Percentiles rank a stretch among this genome's conserved stretches.
Conservation (phyloP, 192 early-diverging fungal genomes). For the Dimargaris verticillata region DNA sequence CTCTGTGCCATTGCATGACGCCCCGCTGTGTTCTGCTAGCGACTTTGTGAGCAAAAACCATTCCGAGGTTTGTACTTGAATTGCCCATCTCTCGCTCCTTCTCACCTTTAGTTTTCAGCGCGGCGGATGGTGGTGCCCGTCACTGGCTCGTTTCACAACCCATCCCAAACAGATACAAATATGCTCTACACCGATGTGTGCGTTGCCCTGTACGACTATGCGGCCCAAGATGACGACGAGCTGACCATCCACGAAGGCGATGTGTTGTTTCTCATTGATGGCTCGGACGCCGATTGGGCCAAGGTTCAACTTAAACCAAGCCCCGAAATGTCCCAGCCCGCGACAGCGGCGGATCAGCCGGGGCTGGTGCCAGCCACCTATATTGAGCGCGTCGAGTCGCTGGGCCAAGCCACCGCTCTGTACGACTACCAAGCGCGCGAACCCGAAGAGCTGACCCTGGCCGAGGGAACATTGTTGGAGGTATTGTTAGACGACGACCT, state of each 20-base stretch:
- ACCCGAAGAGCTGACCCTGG: constrained; percentile 70
- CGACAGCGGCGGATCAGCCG: constrained; percentile 15
- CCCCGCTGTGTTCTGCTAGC: no score
- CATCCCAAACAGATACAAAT: no score
- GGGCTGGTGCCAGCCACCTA: constrained; percentile 86
- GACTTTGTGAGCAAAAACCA: no score
- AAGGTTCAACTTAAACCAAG: constrained; percentile 53
- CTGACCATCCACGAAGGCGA: constrained; percentile 74
- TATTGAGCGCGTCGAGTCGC: constrained; percentile 47
- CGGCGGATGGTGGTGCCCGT: no score
- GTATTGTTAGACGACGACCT: constrained; percentile 72
- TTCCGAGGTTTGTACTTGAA: no score
- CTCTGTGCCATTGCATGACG: no score
- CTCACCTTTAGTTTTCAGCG: no score
- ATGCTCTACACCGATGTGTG: constrained; percentile 37
- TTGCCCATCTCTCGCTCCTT: no score
- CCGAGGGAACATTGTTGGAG: constrained; percentile 50
- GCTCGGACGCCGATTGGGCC: constrained; percentile 86
- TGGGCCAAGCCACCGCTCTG: constrained; percentile 41
- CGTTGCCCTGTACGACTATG: constrained; percentile 81
- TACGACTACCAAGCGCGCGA: constrained; percentile 72
- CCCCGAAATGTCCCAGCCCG: not conserved
- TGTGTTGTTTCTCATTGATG: constrained; percentile 69
- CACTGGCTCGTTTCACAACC: no score
- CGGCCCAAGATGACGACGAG: constrained; percentile 69